These are phyloP conservation scores for Bolboschoenoplectus hybrid DNA, from an alignment of 202 grass and related monocot genomes.

Conservation along the genomic window DNA sequence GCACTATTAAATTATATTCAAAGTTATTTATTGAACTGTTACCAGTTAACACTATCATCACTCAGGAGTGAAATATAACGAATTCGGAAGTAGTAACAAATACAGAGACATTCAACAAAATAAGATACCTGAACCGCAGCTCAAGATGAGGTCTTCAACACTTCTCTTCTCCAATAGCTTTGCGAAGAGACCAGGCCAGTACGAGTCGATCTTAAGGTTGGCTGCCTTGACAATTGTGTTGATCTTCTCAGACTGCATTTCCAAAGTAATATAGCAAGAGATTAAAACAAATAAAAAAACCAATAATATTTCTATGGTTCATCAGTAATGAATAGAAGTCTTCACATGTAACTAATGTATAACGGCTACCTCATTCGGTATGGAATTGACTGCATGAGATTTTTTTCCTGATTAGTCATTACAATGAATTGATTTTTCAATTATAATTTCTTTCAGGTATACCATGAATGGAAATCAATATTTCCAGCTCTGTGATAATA, in stretches of 20 bases:
- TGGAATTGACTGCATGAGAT: not conserved
- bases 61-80: not conserved
- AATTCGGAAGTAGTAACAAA: not conserved
- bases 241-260: constrained; percentile 73
- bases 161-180: constrained; percentile 51
- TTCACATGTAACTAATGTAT: not conserved
- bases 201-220: constrained; percentile 49
- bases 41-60: not conserved
- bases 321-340: not conserved
- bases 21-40: not conserved
- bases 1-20: not conserved
- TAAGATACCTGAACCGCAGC: constrained; percentile 44
- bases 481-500: not conserved
- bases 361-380: not conserved
- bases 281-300: not conserved
- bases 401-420: not conserved
- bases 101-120: not conserved
- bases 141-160: constrained; percentile 53
- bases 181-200: constrained; percentile 49
- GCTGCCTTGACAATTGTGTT: constrained; percentile 60
- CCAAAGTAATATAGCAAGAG: not conserved
- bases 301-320: not conserved
- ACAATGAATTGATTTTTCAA: not conserved
- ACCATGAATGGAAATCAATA: not conserved
- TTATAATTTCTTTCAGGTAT: not conserved